These are phyloP conservation scores for Rehmannia glutinosa DNA, from an alignment of 257 asterid species.

Conservation along the genomic window DNA sequence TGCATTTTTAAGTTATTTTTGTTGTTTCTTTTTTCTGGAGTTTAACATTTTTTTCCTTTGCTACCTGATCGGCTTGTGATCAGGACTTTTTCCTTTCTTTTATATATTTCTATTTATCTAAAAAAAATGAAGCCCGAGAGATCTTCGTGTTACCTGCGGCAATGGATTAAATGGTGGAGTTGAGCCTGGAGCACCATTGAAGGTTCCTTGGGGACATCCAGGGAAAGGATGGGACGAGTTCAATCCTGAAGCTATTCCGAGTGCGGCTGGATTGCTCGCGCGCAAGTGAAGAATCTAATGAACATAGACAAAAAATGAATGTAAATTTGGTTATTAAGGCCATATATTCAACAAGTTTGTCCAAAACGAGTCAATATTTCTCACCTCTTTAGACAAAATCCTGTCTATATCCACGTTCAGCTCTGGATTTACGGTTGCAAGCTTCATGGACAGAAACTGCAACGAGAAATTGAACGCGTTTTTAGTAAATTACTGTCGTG, in stretches of 20 bases:
- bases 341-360: background rate
- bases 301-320: conserved; percentile 3
- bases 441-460: conserved; percentile 92
- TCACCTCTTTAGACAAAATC: conserved; percentile 70
- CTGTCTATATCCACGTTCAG: conserved; percentile 60
- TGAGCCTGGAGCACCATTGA: conserved; percentile 36
- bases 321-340: background rate
- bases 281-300: conserved; percentile 64
- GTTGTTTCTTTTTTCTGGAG: no score
- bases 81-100: no score
- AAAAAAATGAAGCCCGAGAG: no score
- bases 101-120: no score
- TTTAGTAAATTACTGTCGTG: background rate
- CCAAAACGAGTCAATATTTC: conserved; percentile 11
- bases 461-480: conserved; percentile 14
- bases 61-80: no score
- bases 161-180: conserved; percentile 44
- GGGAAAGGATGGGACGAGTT: conserved; percentile 48
- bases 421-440: conserved; percentile 83
- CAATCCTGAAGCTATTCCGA: conserved; percentile 47
- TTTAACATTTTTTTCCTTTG: no score
- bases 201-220: conserved; percentile 51
- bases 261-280: conserved; percentile 37
- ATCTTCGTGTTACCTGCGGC: conserved; percentile 50
- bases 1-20: no score